phyloP scores from a whole-genome alignment of 352 stramenopile genomes.

The Globisporangium yorkense region DNA sequence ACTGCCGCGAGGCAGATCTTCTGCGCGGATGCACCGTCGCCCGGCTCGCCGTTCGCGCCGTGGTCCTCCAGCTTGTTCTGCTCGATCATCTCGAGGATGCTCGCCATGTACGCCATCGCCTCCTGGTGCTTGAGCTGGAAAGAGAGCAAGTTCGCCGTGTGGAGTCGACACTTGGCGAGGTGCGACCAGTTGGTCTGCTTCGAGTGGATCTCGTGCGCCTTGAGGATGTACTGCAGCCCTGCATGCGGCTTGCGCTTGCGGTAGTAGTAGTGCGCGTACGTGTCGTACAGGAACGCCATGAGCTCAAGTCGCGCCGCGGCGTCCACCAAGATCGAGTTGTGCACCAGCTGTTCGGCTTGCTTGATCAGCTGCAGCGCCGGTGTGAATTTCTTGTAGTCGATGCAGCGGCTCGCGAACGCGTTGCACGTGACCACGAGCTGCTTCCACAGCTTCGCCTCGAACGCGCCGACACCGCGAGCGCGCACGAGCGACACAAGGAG shows the following conservation, averaged over 20 bases:
- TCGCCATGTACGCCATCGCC: slow-evolving; percentile 68
- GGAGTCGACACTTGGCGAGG: slow-evolving; percentile 87
- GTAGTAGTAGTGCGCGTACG: slow-evolving; percentile 90
- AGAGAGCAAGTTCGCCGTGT: slow-evolving; percentile 74
- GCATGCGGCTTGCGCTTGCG: slow-evolving; percentile 73
- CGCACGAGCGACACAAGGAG: slow-evolving; percentile 68
- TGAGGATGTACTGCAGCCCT: slow-evolving; percentile 78
- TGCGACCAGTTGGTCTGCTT: slow-evolving; percentile 74
- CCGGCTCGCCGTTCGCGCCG: not conserved
- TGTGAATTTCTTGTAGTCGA: slow-evolving; percentile 80
- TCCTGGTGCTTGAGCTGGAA: slow-evolving; percentile 74
- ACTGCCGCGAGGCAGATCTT: slow-evolving; percentile 88
- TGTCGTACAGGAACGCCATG: slow-evolving; percentile 80
- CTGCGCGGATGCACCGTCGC: slow-evolving; percentile 58
- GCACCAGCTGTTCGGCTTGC: slow-evolving; percentile 65
- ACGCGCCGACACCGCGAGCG: slow-evolving; percentile 36
- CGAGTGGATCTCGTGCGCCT: slow-evolving; percentile 80
- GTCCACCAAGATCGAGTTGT: slow-evolving; percentile 65
- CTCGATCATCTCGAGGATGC: slow-evolving; percentile 88
- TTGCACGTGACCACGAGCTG: slow-evolving; percentile 90
- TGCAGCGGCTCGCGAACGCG: slow-evolving; percentile 79
- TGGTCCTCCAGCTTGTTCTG: slow-evolving; percentile 77
- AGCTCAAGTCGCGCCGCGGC: slow-evolving; percentile 53
- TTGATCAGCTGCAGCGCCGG: slow-evolving; percentile 81
- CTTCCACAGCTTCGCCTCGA: slow-evolving; percentile 80